These are phyloP conservation scores for Tetracladium maxilliforme DNA, from an alignment of 2,329 filamentous ascomycete genomes.

Conservation along the genomic window DNA sequence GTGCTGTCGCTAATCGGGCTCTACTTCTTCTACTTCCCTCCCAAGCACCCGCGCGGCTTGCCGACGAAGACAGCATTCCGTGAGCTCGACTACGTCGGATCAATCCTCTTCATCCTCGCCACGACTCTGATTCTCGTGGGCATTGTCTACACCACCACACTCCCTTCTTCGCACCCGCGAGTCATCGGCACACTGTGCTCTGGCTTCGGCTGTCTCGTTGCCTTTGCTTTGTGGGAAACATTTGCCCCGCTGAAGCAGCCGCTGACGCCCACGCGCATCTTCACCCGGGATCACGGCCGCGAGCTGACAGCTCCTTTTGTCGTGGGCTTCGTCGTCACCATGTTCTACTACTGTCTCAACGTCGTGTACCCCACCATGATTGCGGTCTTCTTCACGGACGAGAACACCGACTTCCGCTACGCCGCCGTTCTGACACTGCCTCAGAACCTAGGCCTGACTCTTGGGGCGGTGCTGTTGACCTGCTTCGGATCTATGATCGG, in stretches of 20 bases:
- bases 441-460: conserved; percentile 26
- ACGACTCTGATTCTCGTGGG: conserved; percentile 21
- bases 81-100: conserved; percentile 22
- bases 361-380: conserved; percentile 32
- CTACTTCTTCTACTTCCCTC: conserved; percentile 18
- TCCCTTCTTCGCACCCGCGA: conserved; percentile 17
- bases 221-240: conserved; percentile 21
- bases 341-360: conserved; percentile 34
- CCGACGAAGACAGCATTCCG: conserved; percentile 17
- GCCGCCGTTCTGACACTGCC: conserved; percentile 22
- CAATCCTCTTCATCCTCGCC: conserved; percentile 18
- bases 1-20: conserved; percentile 27
- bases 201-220: conserved; percentile 17
- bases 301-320: conserved; percentile 30
- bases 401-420: conserved; percentile 17
- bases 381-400: conserved; percentile 23
- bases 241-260: conserved; percentile 2
- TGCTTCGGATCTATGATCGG: conserved; percentile 24
- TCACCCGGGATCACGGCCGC: conserved; percentile 25
- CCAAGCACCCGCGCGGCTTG: conserved; percentile 16
- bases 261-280: conserved; percentile 23
- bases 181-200: conserved; percentile 20
- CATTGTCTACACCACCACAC: conserved; percentile 21
- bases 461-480: conserved; percentile 24
- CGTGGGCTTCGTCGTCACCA: conserved; percentile 28